phyloP scores from a whole-genome alignment of 352 stramenopile species.

The Phytophthora crassamura region DNA sequence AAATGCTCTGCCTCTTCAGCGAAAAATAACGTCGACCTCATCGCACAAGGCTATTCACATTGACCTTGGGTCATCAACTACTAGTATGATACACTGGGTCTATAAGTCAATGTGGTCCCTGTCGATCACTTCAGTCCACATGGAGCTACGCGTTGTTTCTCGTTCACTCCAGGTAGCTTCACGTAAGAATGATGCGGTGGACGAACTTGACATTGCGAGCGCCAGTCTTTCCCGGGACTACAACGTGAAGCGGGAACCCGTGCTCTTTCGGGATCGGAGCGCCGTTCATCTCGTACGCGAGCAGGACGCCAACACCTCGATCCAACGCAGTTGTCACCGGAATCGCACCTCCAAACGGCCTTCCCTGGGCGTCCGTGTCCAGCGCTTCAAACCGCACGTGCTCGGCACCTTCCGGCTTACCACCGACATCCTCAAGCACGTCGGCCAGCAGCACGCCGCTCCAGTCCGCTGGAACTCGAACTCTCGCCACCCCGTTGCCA shows the following conservation, averaged over 20 bases:
- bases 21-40: no score
- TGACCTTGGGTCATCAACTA: no score
- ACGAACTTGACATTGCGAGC: slow-evolving; percentile 96
- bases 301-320: slow-evolving; percentile 89
- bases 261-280: slow-evolving; percentile 89
- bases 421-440: slow-evolving; percentile 76
- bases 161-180: no score
- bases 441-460: slow-evolving; percentile 89
- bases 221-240: slow-evolving; percentile 92
- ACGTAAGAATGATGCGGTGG: slow-evolving; percentile 69
- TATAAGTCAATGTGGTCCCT: no score
- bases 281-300: slow-evolving; percentile 97
- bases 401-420: slow-evolving; percentile 42
- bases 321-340: slow-evolving; percentile 89
- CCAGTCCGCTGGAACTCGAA: slow-evolving; percentile 92
- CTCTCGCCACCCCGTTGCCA: slow-evolving; percentile 57
- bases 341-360: slow-evolving; percentile 74
- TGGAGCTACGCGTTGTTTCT: no score
- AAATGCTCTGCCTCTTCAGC: no score
- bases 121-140: no score
- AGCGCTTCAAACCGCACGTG: slow-evolving; percentile 66
- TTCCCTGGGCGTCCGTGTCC: slow-evolving; percentile 50
- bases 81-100: no score
- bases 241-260: slow-evolving; percentile 92
- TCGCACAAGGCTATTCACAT: no score